Conservation (phyloP, 2,329 filamentous ascomycete genomes). For the Annulohypoxylon truncatum region DNA sequence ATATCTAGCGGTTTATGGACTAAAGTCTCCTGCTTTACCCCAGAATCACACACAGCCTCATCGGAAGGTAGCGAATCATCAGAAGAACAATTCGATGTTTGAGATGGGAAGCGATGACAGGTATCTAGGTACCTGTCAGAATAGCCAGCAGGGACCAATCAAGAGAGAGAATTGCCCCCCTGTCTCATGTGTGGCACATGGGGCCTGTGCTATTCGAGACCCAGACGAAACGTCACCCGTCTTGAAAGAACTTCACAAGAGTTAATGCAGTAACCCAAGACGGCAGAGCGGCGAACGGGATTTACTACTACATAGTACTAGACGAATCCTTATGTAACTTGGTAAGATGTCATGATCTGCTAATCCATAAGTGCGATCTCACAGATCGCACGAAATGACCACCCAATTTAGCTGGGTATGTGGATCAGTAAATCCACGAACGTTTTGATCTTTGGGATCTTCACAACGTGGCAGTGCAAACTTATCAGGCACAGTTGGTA, state of each 20-base stretch:
- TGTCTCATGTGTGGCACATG: constrained; percentile 23
- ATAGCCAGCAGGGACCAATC: constrained; percentile 22
- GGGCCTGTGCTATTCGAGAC: constrained; percentile 32
- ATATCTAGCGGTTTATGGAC: not conserved
- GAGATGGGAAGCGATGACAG: constrained; percentile 25
- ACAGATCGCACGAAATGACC: constrained; percentile 1
- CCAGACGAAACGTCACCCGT: constrained; percentile 38
- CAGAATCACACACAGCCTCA: constrained; percentile 18
- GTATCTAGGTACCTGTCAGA: constrained; percentile 10
- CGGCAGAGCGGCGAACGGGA: constrained; percentile 11
- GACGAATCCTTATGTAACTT: not conserved
- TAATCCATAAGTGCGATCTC: constrained; percentile 3
- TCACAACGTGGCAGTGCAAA: not conserved
- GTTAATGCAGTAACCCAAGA: constrained; percentile 23
- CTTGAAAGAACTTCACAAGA: constrained; percentile 27
- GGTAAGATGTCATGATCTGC: constrained; percentile 16
- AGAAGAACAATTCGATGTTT: constrained; percentile 24
- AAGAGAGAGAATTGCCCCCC: constrained; percentile 7
- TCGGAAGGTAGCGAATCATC: constrained; percentile 16
- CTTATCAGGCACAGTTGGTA: not conserved
- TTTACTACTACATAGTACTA: not conserved
- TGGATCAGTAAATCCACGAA: constrained; percentile 8
- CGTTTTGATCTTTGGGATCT: not conserved
- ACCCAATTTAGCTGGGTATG: not conserved
- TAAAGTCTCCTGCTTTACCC: constrained; percentile 15